Base-by-base conservation (phyloP, 2,329 filamentous ascomycete species). In the Aspergillus sp. region DNA sequence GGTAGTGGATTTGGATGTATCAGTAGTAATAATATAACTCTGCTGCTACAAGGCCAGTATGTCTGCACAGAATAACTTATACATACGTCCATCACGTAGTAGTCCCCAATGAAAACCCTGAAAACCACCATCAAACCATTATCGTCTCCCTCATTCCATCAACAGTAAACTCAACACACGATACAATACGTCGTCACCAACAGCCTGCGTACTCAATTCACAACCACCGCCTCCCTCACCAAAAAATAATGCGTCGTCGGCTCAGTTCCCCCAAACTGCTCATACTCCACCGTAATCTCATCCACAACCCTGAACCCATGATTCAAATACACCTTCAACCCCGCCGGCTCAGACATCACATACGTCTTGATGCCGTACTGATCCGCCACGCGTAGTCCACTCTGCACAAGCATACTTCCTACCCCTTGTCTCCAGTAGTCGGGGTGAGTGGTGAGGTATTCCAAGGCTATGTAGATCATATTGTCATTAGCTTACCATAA, bases 261-360 rank as follows among this genome's bases (percentile, higher is more conserved):
- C 23, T 41, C 52, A 1, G 15, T 7, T 3, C 52, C 52, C 10
- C 52, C 52, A 25, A 54, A 54, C 5, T 1, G 3, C 2, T 11
- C 25, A 55, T 55, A 55, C 32, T 55, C 53, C n/a, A 44, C 42
- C 13, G 10, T 27, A 11, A 55, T 38, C 25, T 23, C 41, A 27
- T 55, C 53, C n/a, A 55, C 53, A 2, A 55, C 53, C 39, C 5
- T 23, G 11, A 55, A 55, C 39, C 53, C 53, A 47, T 47, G n/a
- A 17, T 55, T 55, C 41, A 47, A 21, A n/a, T 55, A 55, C 8
- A 55, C 53, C n/a, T 47, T 55, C 27, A 55, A 15, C 25, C 53
- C 53, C 0, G 39, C 53, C 15, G 53, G 39, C 27, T 55, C 53
- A 19, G 53, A 55, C 53, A 55, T 55, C 5, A 55, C 53, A 47